Evolutionary conservation across 2,329 filamentous ascomycete species (phyloP).

Genomic region (Mollisiaceae sp.): DNA sequence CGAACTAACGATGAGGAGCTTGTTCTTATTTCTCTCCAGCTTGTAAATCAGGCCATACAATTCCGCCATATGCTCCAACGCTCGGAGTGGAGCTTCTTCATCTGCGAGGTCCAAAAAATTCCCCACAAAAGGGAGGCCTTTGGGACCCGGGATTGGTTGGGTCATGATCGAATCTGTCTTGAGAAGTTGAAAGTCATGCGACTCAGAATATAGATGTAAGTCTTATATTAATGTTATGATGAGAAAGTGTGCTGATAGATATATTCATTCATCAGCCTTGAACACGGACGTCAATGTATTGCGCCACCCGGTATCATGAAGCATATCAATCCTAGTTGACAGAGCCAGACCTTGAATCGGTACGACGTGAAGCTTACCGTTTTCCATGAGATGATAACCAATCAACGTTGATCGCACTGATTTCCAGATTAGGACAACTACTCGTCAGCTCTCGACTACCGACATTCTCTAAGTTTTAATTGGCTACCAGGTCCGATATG

Average conservation of each 20-base stretch:
- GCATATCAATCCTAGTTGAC: neutral
- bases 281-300: neutral
- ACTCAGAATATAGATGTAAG: neutral
- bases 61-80: slow-evolving; percentile 7
- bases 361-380: neutral
- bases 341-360: neutral
- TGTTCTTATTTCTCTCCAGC: slow-evolving; percentile 9
- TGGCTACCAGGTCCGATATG: neutral
- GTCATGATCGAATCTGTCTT: slow-evolving; percentile 12
- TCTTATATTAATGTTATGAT: neutral
- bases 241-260: neutral
- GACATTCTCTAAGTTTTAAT: neutral
- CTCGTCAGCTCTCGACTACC: neutral
- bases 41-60: slow-evolving; percentile 18
- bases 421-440: neutral
- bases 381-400: neutral
- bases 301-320: neutral
- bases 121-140: slow-evolving; percentile 13
- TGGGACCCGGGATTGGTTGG: slow-evolving; percentile 4
- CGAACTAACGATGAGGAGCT: neutral
- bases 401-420: neutral
- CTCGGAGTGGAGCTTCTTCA: slow-evolving; percentile 8
- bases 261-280: neutral
- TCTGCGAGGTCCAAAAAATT: slow-evolving; percentile 9
- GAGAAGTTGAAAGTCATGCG: neutral